These are phyloP conservation scores for Chondrostereum purpureum DNA, from an alignment of 1,284 basidiomycete species.

Conservation along the genomic window DNA sequence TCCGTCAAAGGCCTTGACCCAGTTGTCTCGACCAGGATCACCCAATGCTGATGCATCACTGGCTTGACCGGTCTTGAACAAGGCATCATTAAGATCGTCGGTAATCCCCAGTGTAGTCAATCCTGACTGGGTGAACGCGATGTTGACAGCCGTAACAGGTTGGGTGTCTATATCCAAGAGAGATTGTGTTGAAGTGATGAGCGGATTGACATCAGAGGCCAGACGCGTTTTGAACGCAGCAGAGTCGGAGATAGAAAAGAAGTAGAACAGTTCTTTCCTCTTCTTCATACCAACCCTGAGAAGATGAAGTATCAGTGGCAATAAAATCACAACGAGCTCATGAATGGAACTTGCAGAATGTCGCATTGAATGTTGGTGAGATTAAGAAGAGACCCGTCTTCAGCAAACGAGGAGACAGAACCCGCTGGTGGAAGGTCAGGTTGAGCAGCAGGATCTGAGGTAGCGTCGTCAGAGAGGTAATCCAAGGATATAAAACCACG, in stretches of 20 bases:
- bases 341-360: constrained; percentile 14
- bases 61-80: constrained; percentile 25
- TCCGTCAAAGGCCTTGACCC: constrained; percentile 27
- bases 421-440: constrained; percentile 5
- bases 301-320: too few species aligned
- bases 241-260: constrained; percentile 25
- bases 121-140: constrained; percentile 27
- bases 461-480: background rate
- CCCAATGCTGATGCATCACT: constrained; percentile 20
- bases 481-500: background rate
- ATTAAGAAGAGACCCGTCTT: constrained; percentile 6
- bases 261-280: constrained; percentile 24
- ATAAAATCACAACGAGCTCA: background rate
- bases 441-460: constrained; percentile 8
- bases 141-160: constrained; percentile 24
- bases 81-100: constrained; percentile 26
- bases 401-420: background rate
- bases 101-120: constrained; percentile 26
- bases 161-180: constrained; percentile 18
- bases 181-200: constrained; percentile 24
- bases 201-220: constrained; percentile 22
- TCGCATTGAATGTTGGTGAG: constrained; percentile 20
- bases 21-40: constrained; percentile 21
- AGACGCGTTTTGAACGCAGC: constrained; percentile 22
- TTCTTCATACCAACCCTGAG: constrained; percentile 25